Percentiles rank a stretch among this genome's conserved stretches.
Evolutionary conservation across 2,329 filamentous ascomycete genomes (phyloP).

Genomic region (Aspergillus spinulosporus): DNA sequence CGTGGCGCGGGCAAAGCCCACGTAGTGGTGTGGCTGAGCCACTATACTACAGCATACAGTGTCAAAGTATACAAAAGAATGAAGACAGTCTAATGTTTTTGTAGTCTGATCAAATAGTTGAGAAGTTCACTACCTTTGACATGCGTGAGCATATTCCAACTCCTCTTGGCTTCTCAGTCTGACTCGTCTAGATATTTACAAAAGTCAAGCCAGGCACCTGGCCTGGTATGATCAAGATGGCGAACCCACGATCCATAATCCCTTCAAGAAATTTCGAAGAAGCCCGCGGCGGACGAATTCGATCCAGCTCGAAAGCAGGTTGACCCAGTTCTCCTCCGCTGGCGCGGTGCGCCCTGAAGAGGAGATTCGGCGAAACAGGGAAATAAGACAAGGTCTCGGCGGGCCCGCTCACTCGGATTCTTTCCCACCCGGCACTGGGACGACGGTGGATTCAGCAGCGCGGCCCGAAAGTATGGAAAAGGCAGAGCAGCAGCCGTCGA

Average conservation of each 20-base stretch:
- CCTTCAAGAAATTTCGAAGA: constrained; percentile 43
- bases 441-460: constrained; percentile 21
- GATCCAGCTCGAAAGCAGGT: constrained; percentile 34
- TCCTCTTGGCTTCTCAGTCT: neutral
- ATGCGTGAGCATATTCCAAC: constrained; percentile 7
- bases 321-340: constrained; percentile 24
- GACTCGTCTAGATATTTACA: constrained; percentile 39
- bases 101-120: neutral
- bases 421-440: constrained; percentile 28
- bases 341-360: constrained; percentile 26
- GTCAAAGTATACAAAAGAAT: neutral
- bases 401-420: constrained; percentile 29
- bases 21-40: neutral
- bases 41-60: neutral
- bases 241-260: constrained; percentile 40
- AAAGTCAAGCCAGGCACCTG: constrained; percentile 38
- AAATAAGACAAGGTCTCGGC: constrained; percentile 28
- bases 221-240: constrained; percentile 46
- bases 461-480: constrained; percentile 17
- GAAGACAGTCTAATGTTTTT: neutral
- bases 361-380: constrained; percentile 26
- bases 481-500: constrained; percentile 25
- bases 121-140: neutral
- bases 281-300: constrained; percentile 30
- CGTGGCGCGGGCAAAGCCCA: neutral